These are phyloP conservation scores for Nakaseomyces uthaithaninus DNA, from an alignment of 1,139 yeast species.

Conservation along the genomic window DNA sequence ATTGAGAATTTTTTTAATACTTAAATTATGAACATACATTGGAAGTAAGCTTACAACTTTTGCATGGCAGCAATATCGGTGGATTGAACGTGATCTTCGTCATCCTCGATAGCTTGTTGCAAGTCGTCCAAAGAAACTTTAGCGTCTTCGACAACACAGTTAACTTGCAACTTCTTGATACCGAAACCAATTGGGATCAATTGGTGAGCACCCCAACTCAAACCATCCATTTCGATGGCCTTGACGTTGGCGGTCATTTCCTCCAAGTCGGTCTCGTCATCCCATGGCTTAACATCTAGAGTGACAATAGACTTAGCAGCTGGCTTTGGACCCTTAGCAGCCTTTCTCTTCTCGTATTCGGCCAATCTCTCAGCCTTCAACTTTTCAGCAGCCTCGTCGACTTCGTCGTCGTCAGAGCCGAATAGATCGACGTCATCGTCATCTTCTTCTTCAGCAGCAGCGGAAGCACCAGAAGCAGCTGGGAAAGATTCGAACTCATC, in stretches of 20 bases:
- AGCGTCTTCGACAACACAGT: constrained; percentile 96
- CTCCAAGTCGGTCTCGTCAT: constrained; percentile 94
- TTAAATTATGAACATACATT: constrained; percentile 6
- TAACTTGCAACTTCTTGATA: constrained; percentile 98
- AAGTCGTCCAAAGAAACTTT: constrained; percentile 89
- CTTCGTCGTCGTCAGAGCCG: constrained; percentile 88
- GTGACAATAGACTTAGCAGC: constrained; percentile 98
- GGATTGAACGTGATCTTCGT: constrained; percentile 98
- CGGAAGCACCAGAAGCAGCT: constrained; percentile 55
- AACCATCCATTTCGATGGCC: constrained; percentile 81
- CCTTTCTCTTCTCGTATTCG: constrained; percentile 96
- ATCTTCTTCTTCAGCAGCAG: constrained; percentile 61
- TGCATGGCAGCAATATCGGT: constrained; percentile 97
- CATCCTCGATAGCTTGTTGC: constrained; percentile 79
- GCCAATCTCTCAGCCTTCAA: constrained; percentile 96
- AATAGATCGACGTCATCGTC: constrained; percentile 92
- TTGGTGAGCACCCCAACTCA: constrained; percentile 97
- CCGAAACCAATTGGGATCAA: constrained; percentile 98
- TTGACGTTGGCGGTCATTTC: constrained; percentile 80
- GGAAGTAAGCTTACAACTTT: constrained; percentile 58
- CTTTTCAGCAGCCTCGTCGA: constrained; percentile 93
- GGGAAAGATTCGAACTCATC: constrained; percentile 80
- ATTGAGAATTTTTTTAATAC: not conserved
- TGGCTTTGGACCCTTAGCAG: constrained; percentile 93
- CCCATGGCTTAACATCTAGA: constrained; percentile 99